Evolutionary conservation across 768 basidiomycete genomes (phyloP), one percentile per base, ranked within the genome.

Genomic region (Tulasnella sp.): DNA sequence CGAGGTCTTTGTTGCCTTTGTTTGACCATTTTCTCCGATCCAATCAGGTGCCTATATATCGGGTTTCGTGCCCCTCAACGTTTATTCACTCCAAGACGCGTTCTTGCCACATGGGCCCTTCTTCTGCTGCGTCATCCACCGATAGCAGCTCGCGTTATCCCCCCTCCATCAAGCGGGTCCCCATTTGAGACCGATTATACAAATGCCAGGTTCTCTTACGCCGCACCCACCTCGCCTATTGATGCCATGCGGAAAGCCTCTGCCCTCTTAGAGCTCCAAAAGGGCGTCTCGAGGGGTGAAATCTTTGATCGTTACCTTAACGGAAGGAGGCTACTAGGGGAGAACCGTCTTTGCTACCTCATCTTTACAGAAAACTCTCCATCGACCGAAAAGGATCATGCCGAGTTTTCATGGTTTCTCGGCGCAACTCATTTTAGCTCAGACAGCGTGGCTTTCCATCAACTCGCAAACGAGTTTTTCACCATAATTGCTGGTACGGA

Each of bases 401-500:
- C 73, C 40, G 82, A 87, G 72, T 89, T 86, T 80, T 88, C 93
- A 80, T 82, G 93, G 73, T 83, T 93, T 78, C 87, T 96, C 69
- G 90, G 90, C 79, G 89, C 91, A 3, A 88, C 91, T 8, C 94
- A 96, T 81, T 94, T 91, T 81, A 82, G 93, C 71, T 93, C 92
- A 25, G 94, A 96, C 81, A 93, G 94, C 29, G 93, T 94, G 90
- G 91, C 92, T 1, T 85, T 94, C 25, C 93, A 94, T 82, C 86
- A 88, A 77, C 91, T 91, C 78, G 92, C 91, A 31, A 93, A 93
- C 81, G 91, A 94, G 79, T 90, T 94, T 80, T 91, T 94, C 81
- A 82, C 83, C 25, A 84, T 94, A 3, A 83, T 94, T 45, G 78
- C 80, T 8, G 89, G 87, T 0, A 78, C 73, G 2, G 77, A 78